Evolutionary conservation across 768 basidiomycete genomes (phyloP), one percentile per base, ranked within the genome.

Genomic region (Cyathus striatus): DNA sequence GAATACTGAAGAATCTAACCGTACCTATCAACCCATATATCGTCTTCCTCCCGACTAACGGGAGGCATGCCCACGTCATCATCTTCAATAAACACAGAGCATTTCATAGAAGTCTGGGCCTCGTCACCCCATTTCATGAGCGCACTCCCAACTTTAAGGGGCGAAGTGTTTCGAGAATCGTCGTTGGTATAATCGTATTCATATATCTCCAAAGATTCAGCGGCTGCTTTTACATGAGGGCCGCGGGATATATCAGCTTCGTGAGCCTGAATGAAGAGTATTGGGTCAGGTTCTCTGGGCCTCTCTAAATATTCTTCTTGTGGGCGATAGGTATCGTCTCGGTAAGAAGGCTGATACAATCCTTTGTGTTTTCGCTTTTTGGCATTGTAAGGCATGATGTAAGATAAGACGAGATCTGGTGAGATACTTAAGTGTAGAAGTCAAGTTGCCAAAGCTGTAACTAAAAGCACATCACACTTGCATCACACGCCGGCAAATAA

Each of bases 21-120:
- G 58, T 80, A 92, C 90, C 90, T 83, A 69, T 94, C 90, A 42
- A 88, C 77, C 87, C 85, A 92, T 3, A 87, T 53, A 17, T 56
- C 64, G 24, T 63, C 56, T 6, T 45, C 47, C 1, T 51, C 43
- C 3, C 44, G 37, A 30, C 38, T 30, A 42, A 14, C 36, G 23
- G 44, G 44, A 21, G 27, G 49, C 39, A 33, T 44, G n/a, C 53
- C 39, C 20, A 52, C 50, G 18, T 59, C 59, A 23, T 63, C 59
- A 18, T 57, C 57, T 18, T 45, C 44, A 45, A 46, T 41, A 35
- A 55, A 59, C 7, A 35, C 40, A 35, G 42, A 30, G n/a, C n/a
- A n/a, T 30, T 16, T 46, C 4, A 25, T 40, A 23, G 30, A 14
- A n/a, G n/a, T 6, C 12, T n/a, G 12, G 12, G 41, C 36, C 12